phyloP scores from a whole-genome alignment of 208 protist species.

The Leishmania aethiopica region DNA sequence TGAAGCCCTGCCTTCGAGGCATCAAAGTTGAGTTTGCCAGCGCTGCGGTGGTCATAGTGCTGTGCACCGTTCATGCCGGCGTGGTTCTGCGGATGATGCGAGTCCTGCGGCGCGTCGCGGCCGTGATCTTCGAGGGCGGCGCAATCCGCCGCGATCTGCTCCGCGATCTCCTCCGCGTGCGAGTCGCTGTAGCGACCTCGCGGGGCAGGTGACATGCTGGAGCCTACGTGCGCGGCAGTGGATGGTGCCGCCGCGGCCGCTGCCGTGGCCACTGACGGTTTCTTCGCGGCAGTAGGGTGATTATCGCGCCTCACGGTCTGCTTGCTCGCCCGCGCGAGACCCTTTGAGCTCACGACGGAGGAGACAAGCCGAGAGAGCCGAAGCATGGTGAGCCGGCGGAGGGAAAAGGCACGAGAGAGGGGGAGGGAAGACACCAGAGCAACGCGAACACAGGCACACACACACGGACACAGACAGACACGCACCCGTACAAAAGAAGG shows the following conservation, averaged over 20 bases:
- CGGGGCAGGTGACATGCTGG: neutral
- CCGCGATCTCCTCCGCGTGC: neutral
- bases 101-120: neutral
- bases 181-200: neutral
- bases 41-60: conserved; percentile 30
- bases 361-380: conserved; percentile 10
- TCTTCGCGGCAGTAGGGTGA: neutral
- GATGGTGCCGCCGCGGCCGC: neutral
- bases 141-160: conserved; percentile 7
- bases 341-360: conserved; percentile 9
- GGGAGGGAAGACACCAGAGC: neutral
- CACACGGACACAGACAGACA: neutral
- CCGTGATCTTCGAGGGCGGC: conserved; percentile 11
- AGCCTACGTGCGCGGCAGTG: neutral
- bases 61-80: neutral
- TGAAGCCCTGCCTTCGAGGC: conserved; percentile 80
- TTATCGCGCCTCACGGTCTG: neutral
- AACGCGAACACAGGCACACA: neutral
- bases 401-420: neutral
- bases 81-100: neutral
- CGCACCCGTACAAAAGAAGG: neutral
- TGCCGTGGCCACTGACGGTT: neutral
- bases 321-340: neutral
- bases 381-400: conserved; percentile 1
- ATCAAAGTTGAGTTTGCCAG: conserved; percentile 75